These are phyloP conservation scores for Zea mays DNA, from an alignment of 176 grass and related monocot genomes.

Conservation along the genomic window DNA sequence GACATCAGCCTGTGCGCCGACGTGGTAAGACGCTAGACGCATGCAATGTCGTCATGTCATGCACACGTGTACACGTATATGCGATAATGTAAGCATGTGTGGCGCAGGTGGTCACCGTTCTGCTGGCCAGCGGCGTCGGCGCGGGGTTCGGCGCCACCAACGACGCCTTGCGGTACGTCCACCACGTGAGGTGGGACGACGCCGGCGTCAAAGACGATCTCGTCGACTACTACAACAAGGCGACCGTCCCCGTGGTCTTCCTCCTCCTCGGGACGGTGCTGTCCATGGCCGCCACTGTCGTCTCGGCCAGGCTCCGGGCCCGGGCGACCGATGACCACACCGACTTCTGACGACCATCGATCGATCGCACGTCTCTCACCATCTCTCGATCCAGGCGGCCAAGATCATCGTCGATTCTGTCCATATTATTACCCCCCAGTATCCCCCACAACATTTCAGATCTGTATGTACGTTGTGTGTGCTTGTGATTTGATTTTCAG, in stretches of 20 bases:
- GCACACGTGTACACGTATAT: too few species aligned
- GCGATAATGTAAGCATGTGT: too few species aligned
- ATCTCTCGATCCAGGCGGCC: too few species aligned
- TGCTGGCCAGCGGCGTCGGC: conserved; percentile 35
- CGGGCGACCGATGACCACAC: neutral
- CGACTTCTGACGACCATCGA: too few species aligned
- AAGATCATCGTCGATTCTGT: too few species aligned
- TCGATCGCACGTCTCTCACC: too few species aligned
- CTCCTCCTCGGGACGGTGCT: neutral
- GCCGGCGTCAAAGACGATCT: neutral
- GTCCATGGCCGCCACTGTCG: neutral
- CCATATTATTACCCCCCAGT: too few species aligned
- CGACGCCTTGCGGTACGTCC: neutral
- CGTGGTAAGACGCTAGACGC: neutral
- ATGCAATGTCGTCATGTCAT: too few species aligned
- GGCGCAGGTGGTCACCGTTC: neutral
- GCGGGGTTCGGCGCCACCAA: conserved; percentile 31
- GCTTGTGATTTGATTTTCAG: too few species aligned
- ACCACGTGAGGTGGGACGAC: neutral
- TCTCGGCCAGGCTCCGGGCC: neutral
- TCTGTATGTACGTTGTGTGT: too few species aligned
- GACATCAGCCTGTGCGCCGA: conserved; percentile 35
- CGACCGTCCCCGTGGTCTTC: neutral
- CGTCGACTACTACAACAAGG: neutral
- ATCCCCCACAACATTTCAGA: too few species aligned